Evolutionary conservation across 2,329 filamentous ascomycete species (phyloP).

Genomic region (Fusarium torulosum): DNA sequence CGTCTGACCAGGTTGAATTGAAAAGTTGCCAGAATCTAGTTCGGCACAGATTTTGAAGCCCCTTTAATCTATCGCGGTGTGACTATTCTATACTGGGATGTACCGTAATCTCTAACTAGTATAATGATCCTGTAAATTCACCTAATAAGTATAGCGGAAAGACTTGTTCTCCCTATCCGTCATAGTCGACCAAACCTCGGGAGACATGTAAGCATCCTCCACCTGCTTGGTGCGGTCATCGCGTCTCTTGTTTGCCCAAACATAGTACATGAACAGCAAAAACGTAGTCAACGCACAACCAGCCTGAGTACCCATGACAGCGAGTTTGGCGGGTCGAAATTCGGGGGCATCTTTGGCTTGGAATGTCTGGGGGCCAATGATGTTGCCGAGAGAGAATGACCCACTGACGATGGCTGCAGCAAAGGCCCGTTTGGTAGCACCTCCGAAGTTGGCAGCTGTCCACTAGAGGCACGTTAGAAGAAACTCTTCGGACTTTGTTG

Average conservation of each 20-base stretch:
- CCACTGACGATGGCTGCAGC: slow-evolving; percentile 63
- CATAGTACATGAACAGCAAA: slow-evolving; percentile 63
- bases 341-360: slow-evolving; percentile 64
- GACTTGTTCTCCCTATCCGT: slow-evolving; percentile 70
- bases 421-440: slow-evolving; percentile 65
- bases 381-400: slow-evolving; percentile 66
- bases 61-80: too few species aligned
- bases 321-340: slow-evolving; percentile 66
- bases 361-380: slow-evolving; percentile 70
- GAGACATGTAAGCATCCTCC: slow-evolving; percentile 58
- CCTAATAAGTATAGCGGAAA: slow-evolving; percentile 65
- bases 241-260: slow-evolving; percentile 61
- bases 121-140: too few species aligned
- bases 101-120: too few species aligned
- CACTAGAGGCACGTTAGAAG: slow-evolving; percentile 48
- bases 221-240: slow-evolving; percentile 48
- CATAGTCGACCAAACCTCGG: slow-evolving; percentile 61
- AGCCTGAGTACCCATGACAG: slow-evolving; percentile 65
- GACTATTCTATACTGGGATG: too few species aligned
- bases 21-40: too few species aligned
- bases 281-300: slow-evolving; percentile 58
- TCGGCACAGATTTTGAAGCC: too few species aligned
- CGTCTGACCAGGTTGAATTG: too few species aligned
- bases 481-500: rapidly evolving
- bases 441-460: slow-evolving; percentile 64